Conservation (phyloP, 768 basidiomycete genomes). For the Coprinellus micaceus region DNA sequence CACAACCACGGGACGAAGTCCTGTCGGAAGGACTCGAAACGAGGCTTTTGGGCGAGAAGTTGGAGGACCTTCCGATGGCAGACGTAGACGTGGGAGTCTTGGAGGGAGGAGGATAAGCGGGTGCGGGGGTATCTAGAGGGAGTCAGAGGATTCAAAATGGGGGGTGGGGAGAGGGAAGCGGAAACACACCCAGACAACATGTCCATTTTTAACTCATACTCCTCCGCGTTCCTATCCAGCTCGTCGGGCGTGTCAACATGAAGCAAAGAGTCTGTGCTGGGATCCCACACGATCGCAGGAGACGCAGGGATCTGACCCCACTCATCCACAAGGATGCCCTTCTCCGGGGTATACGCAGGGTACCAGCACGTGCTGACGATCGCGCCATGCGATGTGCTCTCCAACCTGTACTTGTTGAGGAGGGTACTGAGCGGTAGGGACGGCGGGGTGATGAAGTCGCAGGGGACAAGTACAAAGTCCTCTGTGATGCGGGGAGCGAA, state of each 20-base stretch:
- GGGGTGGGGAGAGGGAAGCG: neutral
- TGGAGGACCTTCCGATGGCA: conserved; percentile 75
- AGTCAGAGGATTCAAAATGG: conserved; percentile 4
- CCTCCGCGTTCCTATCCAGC: conserved; percentile 62
- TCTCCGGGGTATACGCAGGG: conserved; percentile 46
- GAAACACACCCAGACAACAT: conserved; percentile 58
- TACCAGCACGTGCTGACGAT: conserved; percentile 71
- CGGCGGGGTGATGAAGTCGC: conserved; percentile 83
- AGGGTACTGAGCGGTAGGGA: conserved; percentile 65
- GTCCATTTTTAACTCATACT: conserved; percentile 72
- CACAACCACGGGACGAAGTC: conserved; percentile 93
- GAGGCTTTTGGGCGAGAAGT: conserved; percentile 59
- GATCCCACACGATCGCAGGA: conserved; percentile 66
- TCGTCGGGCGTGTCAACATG: conserved; percentile 72
- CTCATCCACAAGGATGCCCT: conserved; percentile 56
- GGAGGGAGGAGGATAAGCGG: conserved; percentile 60
- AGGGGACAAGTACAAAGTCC: conserved; percentile 88
- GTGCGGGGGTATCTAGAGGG: conserved; percentile 65
- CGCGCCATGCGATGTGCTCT: conserved; percentile 58
- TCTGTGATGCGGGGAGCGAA: conserved; percentile 72
- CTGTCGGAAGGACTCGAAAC: conserved; percentile 80
- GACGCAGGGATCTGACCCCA: conserved; percentile 51
- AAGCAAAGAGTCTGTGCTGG: conserved; percentile 59
- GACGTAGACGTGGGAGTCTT: conserved; percentile 91
- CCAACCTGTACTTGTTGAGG: conserved; percentile 79